Percentiles rank a stretch among this genome's conserved stretches.
phyloP scores from a whole-genome alignment of 2,329 filamentous ascomycete species.

The Pseudocercospora pini-densiflorae region DNA sequence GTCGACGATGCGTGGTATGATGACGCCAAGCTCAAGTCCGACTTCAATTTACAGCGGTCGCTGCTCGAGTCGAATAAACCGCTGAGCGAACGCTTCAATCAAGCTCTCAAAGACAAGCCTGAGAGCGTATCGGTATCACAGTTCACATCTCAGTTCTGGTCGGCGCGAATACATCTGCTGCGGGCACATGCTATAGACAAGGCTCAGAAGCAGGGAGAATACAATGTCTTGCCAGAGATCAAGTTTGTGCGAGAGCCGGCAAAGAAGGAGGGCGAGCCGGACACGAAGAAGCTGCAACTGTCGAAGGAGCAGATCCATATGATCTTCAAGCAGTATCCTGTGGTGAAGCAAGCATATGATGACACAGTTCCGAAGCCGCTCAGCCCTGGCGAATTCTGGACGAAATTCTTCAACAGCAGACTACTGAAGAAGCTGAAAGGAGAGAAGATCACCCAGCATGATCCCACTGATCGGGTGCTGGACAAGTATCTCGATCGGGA shows the following conservation, averaged over 20 bases:
- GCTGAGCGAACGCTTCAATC: slow-evolving; percentile 83
- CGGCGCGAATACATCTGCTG: slow-evolving; percentile 80
- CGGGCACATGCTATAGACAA: slow-evolving; percentile 89
- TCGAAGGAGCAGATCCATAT: slow-evolving; percentile 90
- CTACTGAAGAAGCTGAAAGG: slow-evolving; percentile 91
- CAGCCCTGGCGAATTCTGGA: slow-evolving; percentile 84
- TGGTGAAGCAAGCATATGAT: slow-evolving; percentile 89
- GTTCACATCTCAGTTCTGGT: slow-evolving; percentile 95
- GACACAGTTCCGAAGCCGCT: slow-evolving; percentile 69
- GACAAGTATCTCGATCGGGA: slow-evolving; percentile 83
- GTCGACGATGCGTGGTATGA: slow-evolving; percentile 73
- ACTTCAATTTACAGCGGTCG: slow-evolving; percentile 84
- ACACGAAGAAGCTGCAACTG: slow-evolving; percentile 78
- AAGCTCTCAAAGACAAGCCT: slow-evolving; percentile 81
- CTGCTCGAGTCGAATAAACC: slow-evolving; percentile 77
- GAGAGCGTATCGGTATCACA: slow-evolving; percentile 78
- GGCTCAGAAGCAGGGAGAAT: slow-evolving; percentile 83
- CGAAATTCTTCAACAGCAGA: slow-evolving; percentile 87
- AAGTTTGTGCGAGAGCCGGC: slow-evolving; percentile 55
- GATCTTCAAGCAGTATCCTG: slow-evolving; percentile 89
- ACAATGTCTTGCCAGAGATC: slow-evolving; percentile 90
- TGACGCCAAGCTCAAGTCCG: slow-evolving; percentile 74
- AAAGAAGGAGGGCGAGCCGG: slow-evolving; percentile 61
- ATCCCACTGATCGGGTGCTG: slow-evolving; percentile 76
- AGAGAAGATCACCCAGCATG: slow-evolving; percentile 79